Conservation (phyloP, 1,284 basidiomycete species). For the Thecaphora frezii region DNA sequence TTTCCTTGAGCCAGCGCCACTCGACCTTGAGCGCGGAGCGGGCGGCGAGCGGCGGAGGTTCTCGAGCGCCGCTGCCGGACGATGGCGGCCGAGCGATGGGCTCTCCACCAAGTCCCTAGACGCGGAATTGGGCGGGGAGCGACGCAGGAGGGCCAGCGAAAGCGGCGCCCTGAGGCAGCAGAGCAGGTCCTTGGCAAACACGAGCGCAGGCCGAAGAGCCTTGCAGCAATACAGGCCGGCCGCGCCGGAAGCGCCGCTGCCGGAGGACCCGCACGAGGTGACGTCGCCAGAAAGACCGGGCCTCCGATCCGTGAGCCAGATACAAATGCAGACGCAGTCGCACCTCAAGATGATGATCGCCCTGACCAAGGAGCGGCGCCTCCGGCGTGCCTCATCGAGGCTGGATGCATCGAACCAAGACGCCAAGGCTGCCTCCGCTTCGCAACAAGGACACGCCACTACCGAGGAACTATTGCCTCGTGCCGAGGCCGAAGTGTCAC, state of each 20-base stretch:
- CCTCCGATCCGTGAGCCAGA: no score
- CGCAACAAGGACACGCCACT: no score
- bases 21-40: constrained; percentile 4
- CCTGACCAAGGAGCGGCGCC: no score
- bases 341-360: no score
- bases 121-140: constrained; percentile 16
- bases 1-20: constrained; percentile 15
- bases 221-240: constrained; percentile 2
- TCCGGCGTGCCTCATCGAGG: no score
- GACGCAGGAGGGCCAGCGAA: constrained; percentile 15
- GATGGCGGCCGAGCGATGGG: constrained; percentile 14
- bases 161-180: constrained; percentile 15
- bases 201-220: constrained; percentile 5
- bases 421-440: no score
- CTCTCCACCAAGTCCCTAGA: not conserved
- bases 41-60: constrained; percentile 25
- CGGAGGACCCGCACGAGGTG: not conserved
- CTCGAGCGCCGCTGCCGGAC: constrained; percentile 23
- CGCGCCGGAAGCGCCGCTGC: not conserved
- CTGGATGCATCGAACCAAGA: no score
- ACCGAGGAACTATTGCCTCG: no score
- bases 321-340: no score
- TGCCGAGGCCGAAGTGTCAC: no score
- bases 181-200: constrained; percentile 5
- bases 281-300: not conserved